Evolutionary conservation across 1,139 yeast species (phyloP), one percentile per base, ranked within the genome.

Genomic region (Pneumocystis jirovecii): DNA sequence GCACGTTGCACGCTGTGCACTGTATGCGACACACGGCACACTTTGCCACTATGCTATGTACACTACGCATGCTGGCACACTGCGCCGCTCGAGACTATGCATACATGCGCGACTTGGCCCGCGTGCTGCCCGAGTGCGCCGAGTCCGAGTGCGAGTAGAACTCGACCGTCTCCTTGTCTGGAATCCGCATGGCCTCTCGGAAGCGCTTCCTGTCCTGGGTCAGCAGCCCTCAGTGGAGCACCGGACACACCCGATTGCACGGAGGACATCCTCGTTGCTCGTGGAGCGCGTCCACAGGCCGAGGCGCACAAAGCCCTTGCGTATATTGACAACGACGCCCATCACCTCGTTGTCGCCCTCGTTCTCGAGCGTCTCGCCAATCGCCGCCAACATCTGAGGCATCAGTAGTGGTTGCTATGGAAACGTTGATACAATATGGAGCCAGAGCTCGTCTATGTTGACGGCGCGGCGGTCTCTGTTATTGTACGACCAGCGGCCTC

Each of bases 401-500:
- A 8, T 37, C n/a, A 19, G 15, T 17, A 31, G 8, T 34, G 10
- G 37, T 56, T 39, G 12, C 17, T n/a, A 19, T 15, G 7, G 57
- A 21, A 17, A n/a, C 56, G 19, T 12, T 29, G 25, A 6, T 62
- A 70, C 71, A 37, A 69, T 66, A 63, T 69, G 66, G 21, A 90
- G 84, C 98, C 98, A 95, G 74, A 89, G 82, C 71, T 90, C 96
- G 76, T 91, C 95, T 74, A 89, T 85, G 68, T 84, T 84, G 62
- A 78, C 78, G 67, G 78, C 77, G 68, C 80, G 80, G 70, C 82
- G 87, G 71, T 84, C 83, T 76, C 81, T 85, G 78, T 86, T 85
- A 76, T 83, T 85, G 78, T 84, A 88, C 60, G 89, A 82, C 96
- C 97, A 93, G 79, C 89, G 89, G 73, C 98, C 98, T 74, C 99